Percentiles rank a stretch among this genome's conserved stretches.
phyloP scores from a whole-genome alignment of 139 green algal species.

The Volvox reticuliferus region DNA sequence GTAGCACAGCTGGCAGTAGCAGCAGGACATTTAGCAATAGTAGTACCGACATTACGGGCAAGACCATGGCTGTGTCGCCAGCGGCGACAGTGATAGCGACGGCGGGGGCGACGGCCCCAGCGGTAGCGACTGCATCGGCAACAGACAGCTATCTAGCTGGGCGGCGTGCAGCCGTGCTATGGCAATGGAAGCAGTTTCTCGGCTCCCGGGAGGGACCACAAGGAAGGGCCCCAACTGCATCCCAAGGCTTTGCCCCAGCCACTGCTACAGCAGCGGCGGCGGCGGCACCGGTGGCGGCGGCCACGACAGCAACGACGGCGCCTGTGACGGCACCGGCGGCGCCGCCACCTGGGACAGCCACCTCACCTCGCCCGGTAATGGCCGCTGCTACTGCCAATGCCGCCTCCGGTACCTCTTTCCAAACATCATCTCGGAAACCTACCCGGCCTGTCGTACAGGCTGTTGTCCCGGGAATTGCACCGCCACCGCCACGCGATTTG shows the following conservation, averaged over 20 bases:
- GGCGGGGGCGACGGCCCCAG: not conserved
- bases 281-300: not conserved
- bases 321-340: not conserved
- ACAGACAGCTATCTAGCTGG: not conserved
- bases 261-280: not conserved
- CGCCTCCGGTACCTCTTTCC: not conserved
- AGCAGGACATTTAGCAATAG: not conserved
- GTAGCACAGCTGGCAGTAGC: not conserved
- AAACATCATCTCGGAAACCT: no score
- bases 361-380: no score
- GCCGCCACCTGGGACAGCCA: no score
- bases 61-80: not conserved
- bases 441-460: no score
- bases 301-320: not conserved
- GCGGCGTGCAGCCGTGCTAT: slow-evolving; percentile 9
- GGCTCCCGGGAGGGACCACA: not conserved
- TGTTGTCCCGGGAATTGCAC: not conserved
- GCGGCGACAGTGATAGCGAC: not conserved
- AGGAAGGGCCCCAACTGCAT: not conserved
- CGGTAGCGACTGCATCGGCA: not conserved
- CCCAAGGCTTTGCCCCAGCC: not conserved
- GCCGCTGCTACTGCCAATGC: not conserved
- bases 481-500: not conserved
- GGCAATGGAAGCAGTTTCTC: slow-evolving; percentile 20
- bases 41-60: no score